Conservation (phyloP, 495 filamentous ascomycete genomes). For the Cairneyella variabilis region DNA sequence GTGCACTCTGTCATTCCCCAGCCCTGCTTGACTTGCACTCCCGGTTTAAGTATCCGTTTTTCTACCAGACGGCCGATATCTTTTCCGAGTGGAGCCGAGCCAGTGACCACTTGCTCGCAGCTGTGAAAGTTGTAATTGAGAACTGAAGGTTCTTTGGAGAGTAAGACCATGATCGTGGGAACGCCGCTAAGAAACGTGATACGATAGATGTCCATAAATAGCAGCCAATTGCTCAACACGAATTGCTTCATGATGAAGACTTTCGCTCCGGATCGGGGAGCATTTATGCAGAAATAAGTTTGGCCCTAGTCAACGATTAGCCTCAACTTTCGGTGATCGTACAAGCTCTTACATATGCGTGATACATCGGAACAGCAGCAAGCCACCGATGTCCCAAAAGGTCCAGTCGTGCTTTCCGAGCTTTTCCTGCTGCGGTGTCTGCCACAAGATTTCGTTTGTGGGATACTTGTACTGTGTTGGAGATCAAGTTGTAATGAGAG, state of each 20-base stretch:
- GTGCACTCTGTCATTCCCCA: constrained; percentile 42
- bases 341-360: constrained; percentile 34
- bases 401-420: background rate
- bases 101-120: constrained; percentile 62
- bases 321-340: constrained; percentile 59
- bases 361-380: constrained; percentile 68
- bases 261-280: constrained; percentile 59
- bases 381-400: constrained; percentile 54
- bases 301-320: constrained; percentile 61
- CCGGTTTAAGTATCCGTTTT: constrained; percentile 34
- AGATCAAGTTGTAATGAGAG: constrained; percentile 48
- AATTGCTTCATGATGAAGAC: constrained; percentile 76
- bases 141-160: constrained; percentile 31
- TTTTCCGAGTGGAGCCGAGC: constrained; percentile 72
- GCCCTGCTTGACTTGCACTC: constrained; percentile 32
- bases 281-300: constrained; percentile 54
- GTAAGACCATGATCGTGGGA: constrained; percentile 48
- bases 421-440: background rate
- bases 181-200: constrained; percentile 26
- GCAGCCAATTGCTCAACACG: constrained; percentile 73
- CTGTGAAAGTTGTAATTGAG: constrained; percentile 39
- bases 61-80: constrained; percentile 34
- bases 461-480: constrained; percentile 48
- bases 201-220: constrained; percentile 64
- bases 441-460: constrained; percentile 6